These are phyloP conservation scores for Punica granatum DNA, from an alignment of 345 rosid species.

Conservation along the genomic window DNA sequence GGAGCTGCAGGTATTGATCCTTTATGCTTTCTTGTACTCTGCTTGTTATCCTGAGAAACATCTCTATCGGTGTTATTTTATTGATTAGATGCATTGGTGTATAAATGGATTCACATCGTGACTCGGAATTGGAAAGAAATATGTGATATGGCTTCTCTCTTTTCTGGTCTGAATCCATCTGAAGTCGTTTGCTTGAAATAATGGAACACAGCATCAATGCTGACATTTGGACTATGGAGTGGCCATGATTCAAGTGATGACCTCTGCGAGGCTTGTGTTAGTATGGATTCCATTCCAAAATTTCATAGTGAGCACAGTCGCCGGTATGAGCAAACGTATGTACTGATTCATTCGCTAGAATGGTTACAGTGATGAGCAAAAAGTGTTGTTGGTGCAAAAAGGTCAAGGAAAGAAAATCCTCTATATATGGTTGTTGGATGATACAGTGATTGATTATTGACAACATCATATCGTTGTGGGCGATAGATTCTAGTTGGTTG, in stretches of 20 bases:
- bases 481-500: neutral
- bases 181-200: too few species aligned
- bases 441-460: neutral
- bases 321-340: too few species aligned
- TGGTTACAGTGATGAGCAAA: neutral
- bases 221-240: neutral
- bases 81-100: neutral
- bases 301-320: too few species aligned
- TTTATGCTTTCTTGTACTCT: neutral
- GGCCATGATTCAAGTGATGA: neutral
- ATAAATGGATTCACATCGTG: too few species aligned
- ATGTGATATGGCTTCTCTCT: neutral
- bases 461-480: neutral
- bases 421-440: neutral
- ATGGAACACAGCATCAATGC: too few species aligned
- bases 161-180: too few species aligned
- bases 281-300: too few species aligned
- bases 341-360: neutral
- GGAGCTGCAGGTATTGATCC: slow-evolving; percentile 61
- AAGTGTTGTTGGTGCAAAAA: neutral
- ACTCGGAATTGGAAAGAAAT: neutral
- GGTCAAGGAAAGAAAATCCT: neutral
- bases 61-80: neutral
- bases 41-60: neutral
- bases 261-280: neutral